Evolutionary conservation across 495 filamentous ascomycete species (phyloP).

Genomic region (Podospora didyma): DNA sequence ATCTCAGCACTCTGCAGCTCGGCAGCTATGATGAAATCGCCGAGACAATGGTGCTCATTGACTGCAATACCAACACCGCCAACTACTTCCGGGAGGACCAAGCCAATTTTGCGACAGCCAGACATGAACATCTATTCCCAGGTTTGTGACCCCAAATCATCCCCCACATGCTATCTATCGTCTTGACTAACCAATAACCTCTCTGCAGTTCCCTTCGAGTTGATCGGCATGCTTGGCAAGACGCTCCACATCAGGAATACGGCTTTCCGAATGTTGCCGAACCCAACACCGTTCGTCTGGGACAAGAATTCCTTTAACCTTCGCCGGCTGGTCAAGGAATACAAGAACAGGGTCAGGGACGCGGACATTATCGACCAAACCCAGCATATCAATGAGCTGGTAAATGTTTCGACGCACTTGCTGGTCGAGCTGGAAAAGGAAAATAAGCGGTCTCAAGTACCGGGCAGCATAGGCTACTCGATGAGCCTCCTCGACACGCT

Average conservation of each 20-base stretch:
- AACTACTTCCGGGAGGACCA: constrained; percentile 30
- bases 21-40: constrained; percentile 36
- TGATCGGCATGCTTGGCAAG: constrained; percentile 50
- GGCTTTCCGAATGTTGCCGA: constrained; percentile 45
- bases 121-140: constrained; percentile 43
- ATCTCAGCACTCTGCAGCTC: constrained; percentile 31
- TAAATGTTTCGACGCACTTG: constrained; percentile 4
- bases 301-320: constrained; percentile 39
- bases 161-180: background rate
- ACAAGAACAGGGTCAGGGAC: constrained; percentile 20
- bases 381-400: constrained; percentile 10
- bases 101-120: constrained; percentile 17
- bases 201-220: constrained; percentile 43
- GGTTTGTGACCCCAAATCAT: constrained; percentile 22
- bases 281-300: constrained; percentile 45
- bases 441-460: constrained; percentile 12
- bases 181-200: constrained; percentile 6
- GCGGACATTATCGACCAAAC: constrained; percentile 5
- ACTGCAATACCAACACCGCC: constrained; percentile 39
- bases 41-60: constrained; percentile 42
- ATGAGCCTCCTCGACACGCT: constrained; percentile 31
- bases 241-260: constrained; percentile 37
- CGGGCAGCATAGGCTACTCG: constrained; percentile 24
- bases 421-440: constrained; percentile 1
- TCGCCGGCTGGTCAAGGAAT: constrained; percentile 29